phyloP scores from a whole-genome alignment of 116 monocot species.

The Cymodocea nodosa region DNA sequence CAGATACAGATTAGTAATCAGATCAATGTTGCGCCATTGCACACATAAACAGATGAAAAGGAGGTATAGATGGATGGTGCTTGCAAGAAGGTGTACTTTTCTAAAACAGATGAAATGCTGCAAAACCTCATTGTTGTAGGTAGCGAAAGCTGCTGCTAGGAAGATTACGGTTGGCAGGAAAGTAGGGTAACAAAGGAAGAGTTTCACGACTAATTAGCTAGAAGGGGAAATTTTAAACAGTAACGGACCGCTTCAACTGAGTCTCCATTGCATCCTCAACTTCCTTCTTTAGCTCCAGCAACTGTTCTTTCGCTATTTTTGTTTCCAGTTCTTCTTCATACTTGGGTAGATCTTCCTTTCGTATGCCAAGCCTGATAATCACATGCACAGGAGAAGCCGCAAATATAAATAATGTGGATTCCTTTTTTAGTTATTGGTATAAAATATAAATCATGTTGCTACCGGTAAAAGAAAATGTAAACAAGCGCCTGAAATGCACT shows the following conservation, averaged over 20 bases:
- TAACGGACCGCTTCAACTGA: constrained; percentile 11
- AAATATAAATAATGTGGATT: not conserved
- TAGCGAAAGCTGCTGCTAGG: too few species aligned
- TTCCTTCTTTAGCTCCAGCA: constrained; percentile 68
- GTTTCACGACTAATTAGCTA: not conserved
- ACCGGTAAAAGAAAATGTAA: not conserved
- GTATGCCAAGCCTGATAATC: constrained; percentile 67
- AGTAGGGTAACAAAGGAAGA: too few species aligned
- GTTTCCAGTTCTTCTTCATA: constrained; percentile 70
- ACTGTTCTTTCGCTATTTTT: constrained; percentile 65
- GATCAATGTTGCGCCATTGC: not conserved
- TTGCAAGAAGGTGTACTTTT: too few species aligned
- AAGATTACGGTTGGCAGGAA: too few species aligned
- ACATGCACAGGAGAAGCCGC: not conserved
- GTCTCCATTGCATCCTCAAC: constrained; percentile 82
- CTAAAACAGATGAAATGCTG: too few species aligned
- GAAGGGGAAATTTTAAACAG: not conserved
- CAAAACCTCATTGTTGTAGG: too few species aligned
- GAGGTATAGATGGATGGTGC: too few species aligned
- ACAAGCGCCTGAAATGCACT: too few species aligned
- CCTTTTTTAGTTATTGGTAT: not conserved
- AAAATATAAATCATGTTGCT: not conserved
- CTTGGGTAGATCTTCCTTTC: constrained; percentile 79
- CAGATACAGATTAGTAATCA: too few species aligned
- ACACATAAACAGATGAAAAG: not conserved